Percentiles rank a stretch among this genome's conserved stretches.
These are phyloP conservation scores for Choiromyces venosus DNA, from an alignment of 495 filamentous ascomycete genomes.

Conservation along the genomic window DNA sequence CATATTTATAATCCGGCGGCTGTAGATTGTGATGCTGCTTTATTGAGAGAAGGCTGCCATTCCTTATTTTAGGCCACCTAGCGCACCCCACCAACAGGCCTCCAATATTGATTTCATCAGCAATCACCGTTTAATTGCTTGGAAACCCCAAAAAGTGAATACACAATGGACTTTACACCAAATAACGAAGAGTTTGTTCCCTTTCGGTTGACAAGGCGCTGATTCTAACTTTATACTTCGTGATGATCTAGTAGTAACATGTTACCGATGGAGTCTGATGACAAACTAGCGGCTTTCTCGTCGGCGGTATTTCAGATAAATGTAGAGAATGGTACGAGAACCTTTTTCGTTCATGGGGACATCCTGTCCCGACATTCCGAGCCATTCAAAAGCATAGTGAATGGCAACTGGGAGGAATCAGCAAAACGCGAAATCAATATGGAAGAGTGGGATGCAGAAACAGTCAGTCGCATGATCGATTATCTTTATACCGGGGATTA, in stretches of 20 bases:
- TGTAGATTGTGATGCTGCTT: too few relatives aligned
- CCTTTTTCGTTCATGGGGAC: slow-evolving; percentile 19
- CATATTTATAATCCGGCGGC: too few relatives aligned
- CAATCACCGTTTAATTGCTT: background rate
- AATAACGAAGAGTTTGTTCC: background rate
- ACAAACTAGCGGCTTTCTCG: background rate
- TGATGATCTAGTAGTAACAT: background rate
- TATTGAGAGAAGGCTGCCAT: too few relatives aligned
- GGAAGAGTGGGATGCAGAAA: slow-evolving; percentile 64
- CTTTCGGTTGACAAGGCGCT: background rate
- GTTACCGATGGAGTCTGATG: background rate
- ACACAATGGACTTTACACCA: background rate
- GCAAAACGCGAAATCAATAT: slow-evolving; percentile 60
- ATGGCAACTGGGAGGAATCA: slow-evolving; percentile 7
- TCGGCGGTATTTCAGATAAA: background rate
- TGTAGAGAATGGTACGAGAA: slow-evolving; percentile 6
- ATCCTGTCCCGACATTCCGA: slow-evolving; percentile 17
- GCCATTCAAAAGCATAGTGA: slow-evolving; percentile 10
- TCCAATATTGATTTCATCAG: background rate
- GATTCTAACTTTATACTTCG: background rate
- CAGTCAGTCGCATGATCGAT: slow-evolving; percentile 77
- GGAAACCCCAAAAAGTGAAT: background rate
- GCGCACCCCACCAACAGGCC: too few relatives aligned
- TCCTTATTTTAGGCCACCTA: too few relatives aligned
- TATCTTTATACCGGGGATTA: slow-evolving; percentile 88